A percentile compares a stretch with the other conserved stretches of the same genome.
Evolutionary conservation across 2,329 filamentous ascomycete species (phyloP).

Genomic region (Colletotrichum kahawae): DNA sequence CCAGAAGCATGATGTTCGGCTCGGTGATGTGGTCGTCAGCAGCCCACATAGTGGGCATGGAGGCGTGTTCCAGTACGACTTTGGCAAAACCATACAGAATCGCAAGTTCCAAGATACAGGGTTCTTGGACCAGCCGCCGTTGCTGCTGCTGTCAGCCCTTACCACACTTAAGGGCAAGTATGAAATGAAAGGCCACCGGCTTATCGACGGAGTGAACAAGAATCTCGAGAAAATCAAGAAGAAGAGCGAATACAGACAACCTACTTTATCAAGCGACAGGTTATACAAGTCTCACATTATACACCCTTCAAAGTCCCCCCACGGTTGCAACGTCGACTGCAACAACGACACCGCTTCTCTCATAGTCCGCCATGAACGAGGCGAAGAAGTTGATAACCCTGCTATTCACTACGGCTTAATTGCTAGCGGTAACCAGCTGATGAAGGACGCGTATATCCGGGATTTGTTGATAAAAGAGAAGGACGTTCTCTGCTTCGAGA

Average conservation of each 20-base stretch:
- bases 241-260: background rate
- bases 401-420: background rate
- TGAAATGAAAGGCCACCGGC: background rate
- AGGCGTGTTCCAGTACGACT: constrained; percentile 19
- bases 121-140: background rate
- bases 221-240: background rate
- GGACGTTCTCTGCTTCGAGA: background rate
- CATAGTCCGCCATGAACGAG: background rate
- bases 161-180: background rate
- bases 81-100: constrained; percentile 15
- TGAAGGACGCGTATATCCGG: too few relatives aligned
- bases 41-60: background rate
- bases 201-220: background rate
- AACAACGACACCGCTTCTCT: background rate
- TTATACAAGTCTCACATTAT: background rate
- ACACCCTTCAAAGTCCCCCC: background rate
- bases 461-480: too few relatives aligned
- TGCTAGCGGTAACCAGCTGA: background rate
- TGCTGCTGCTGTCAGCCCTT: background rate
- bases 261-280: background rate
- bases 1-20: background rate
- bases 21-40: constrained; percentile 22
- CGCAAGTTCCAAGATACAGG: background rate
- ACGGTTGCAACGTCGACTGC: background rate
- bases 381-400: background rate